Evolutionary conservation across 148 eudicot species (phyloP).

Genomic region (Amaranthus hypochondriacus): DNA sequence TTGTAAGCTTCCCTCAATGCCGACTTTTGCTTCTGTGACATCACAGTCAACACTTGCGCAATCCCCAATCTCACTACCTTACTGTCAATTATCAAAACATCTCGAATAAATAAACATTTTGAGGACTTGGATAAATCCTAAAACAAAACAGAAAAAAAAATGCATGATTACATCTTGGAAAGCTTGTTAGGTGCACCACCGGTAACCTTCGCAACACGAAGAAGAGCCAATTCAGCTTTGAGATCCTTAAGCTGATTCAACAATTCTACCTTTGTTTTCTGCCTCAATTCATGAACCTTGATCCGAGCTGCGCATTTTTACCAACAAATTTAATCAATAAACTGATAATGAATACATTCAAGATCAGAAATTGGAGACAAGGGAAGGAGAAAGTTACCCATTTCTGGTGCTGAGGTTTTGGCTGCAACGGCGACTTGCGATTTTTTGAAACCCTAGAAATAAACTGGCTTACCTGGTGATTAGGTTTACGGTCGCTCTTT

Average conservation of each 20-base stretch:
- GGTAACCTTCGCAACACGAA: constrained; percentile 67
- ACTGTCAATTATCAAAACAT: constrained; percentile 13
- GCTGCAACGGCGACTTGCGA: background rate
- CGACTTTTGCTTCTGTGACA: constrained; percentile 59
- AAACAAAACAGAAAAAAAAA: background rate
- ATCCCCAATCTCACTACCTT: constrained; percentile 53
- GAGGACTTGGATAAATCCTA: background rate
- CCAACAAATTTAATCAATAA: background rate
- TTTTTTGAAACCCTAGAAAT: constrained; percentile 11
- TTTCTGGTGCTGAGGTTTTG: background rate
- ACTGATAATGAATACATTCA: background rate
- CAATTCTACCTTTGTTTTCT: constrained; percentile 35
- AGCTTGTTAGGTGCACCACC: constrained; percentile 80
- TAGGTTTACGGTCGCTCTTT: background rate
- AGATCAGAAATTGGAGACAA: background rate
- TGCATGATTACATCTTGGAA: constrained; percentile 44
- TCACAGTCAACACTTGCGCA: constrained; percentile 60
- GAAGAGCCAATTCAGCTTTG: constrained; percentile 59
- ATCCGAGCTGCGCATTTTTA: constrained; percentile 22
- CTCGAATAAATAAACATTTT: background rate
- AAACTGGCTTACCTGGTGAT: background rate
- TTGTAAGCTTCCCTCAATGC: constrained; percentile 58
- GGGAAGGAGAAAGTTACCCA: constrained; percentile 7
- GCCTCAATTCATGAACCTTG: constrained; percentile 29
- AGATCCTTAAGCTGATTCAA: constrained; percentile 50